phyloP scores from a whole-genome alignment of 2,329 filamentous ascomycete genomes.

The Lachnellula willkommii region DNA sequence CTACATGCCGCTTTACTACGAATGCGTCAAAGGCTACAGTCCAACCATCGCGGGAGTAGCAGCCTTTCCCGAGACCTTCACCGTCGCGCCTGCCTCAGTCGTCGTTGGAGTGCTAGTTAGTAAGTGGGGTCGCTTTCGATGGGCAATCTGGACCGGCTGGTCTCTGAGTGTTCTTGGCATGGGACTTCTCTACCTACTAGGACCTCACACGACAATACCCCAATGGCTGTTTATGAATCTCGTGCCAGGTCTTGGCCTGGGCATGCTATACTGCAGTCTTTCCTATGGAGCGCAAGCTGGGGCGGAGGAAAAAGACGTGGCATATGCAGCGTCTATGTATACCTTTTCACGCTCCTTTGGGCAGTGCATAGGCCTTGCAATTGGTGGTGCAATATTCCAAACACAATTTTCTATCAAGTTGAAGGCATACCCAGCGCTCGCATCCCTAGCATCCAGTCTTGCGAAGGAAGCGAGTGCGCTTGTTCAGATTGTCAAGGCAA shows the following conservation, averaged over 20 bases:
- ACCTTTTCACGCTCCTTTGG: constrained; percentile 60
- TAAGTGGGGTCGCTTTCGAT: constrained; percentile 40
- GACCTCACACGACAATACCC: constrained; percentile 5
- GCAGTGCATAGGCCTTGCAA: constrained; percentile 57
- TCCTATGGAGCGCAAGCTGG: constrained; percentile 35
- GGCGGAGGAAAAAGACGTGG: constrained; percentile 26
- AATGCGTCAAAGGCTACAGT: constrained; percentile 45
- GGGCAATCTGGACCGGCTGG: constrained; percentile 53
- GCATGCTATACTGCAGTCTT: constrained; percentile 46
- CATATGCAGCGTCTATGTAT: constrained; percentile 51
- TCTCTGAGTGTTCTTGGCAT: constrained; percentile 48
- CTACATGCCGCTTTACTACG: constrained; percentile 44
- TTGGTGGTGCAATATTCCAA: constrained; percentile 63
- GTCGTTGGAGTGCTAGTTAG: constrained; percentile 42
- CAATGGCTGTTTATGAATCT: constrained; percentile 12
- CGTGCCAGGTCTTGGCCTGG: constrained; percentile 9
- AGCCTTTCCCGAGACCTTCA: constrained; percentile 54
- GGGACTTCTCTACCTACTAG: constrained; percentile 36
- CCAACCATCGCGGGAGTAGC: constrained; percentile 49
- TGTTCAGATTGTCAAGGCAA: neutral
- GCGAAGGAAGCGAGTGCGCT: neutral
- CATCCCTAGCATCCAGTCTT: neutral
- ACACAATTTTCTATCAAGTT: constrained; percentile 38
- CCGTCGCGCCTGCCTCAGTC: constrained; percentile 54
- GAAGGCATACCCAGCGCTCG: neutral